Evolutionary conservation across 352 stramenopile genomes (phyloP), one percentile per base, ranked within the genome.

Genomic region (Saprolegnia diclina): DNA sequence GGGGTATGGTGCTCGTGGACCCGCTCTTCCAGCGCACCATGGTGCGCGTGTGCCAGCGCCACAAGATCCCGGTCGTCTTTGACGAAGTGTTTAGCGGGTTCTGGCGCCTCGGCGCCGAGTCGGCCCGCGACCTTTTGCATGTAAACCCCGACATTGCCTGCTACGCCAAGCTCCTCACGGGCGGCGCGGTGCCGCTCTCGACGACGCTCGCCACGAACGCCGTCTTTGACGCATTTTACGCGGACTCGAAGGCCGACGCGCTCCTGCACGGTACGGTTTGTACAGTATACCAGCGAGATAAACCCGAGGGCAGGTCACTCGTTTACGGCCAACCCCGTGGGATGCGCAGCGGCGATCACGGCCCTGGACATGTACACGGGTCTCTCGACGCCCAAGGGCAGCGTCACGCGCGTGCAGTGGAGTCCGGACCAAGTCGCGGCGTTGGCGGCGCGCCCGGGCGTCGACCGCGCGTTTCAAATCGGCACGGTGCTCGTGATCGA

Each of bases 81-180:
- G 92, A 98, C 69, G 92, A 98, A 66, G 87, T 97, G 13, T 95
- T 96, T 53, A 95, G 87, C 16, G 92, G 92, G 1, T 91, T 94
- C 75, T 96, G 88, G 83, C 89, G 92, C 53, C 77, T 98, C 16
- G 92, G 92, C 32, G 86, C 93, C 10, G 74, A 94, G 70, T 92
- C 84, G 18, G 87, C 79, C 16, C 82, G 88, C 40, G 90, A 97
- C 63, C 63, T 96, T 42, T 76, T 98, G 0, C 80, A 82, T 5
- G 76, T 93, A 5, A 75, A 97, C 64, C 91, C 92, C 0, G 92
- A 98, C 63, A 89, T 98, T 64, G 78, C 87, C 0, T 95, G 87
- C 72, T 98, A 97, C 70, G 90, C 88, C 11, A 97, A 97, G 76
- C 77, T 97, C 6, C 73, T 97, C 21, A 97, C 91, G 44, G 92